phyloP scores from a whole-genome alignment of 371 early-diverging fungal genomes.

The Mucor velutinosus region DNA sequence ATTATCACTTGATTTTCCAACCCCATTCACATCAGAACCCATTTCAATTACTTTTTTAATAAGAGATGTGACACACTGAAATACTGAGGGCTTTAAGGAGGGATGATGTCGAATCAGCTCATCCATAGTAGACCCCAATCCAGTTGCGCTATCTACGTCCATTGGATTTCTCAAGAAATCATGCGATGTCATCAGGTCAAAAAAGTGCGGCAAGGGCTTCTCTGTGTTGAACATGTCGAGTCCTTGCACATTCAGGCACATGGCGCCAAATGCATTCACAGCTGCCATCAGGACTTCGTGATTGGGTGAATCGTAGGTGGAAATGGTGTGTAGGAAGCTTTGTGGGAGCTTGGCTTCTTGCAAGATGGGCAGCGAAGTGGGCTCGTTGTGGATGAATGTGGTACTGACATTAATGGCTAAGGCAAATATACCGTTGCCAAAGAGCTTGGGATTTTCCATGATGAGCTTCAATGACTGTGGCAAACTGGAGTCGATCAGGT shows the following conservation, averaged over 20 bases:
- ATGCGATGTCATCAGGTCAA: slow-evolving; percentile 70
- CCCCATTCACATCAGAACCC: slow-evolving; percentile 41
- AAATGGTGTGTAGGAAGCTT: slow-evolving; percentile 71
- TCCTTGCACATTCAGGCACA: slow-evolving; percentile 88
- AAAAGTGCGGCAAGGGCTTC: slow-evolving; percentile 74
- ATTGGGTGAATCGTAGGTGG: slow-evolving; percentile 64
- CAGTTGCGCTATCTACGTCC: slow-evolving; percentile 79
- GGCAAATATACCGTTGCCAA: slow-evolving; percentile 74
- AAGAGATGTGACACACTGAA: slow-evolving; percentile 67
- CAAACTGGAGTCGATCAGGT: slow-evolving; percentile 87
- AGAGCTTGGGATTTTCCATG: slow-evolving; percentile 69
- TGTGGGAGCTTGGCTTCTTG: slow-evolving; percentile 90
- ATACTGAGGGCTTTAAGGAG: slow-evolving; percentile 64
- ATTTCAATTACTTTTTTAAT: slow-evolving; percentile 55
- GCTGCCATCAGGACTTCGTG: slow-evolving; percentile 72
- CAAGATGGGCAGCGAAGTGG: slow-evolving; percentile 85
- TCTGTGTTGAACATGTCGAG: slow-evolving; percentile 76
- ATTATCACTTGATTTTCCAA: slow-evolving; percentile 50
- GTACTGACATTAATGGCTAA: slow-evolving; percentile 89
- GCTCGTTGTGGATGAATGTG: slow-evolving; percentile 96
- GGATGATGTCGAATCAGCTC: slow-evolving; percentile 97
- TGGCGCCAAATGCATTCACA: slow-evolving; percentile 94
- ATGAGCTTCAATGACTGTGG: slow-evolving; percentile 75
- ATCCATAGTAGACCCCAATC: slow-evolving; percentile 85
- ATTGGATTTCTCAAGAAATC: slow-evolving; percentile 77